Evolutionary conservation across 164 flowering plant species (phyloP).

Genomic region (Tetrastigma voinierianum): DNA sequence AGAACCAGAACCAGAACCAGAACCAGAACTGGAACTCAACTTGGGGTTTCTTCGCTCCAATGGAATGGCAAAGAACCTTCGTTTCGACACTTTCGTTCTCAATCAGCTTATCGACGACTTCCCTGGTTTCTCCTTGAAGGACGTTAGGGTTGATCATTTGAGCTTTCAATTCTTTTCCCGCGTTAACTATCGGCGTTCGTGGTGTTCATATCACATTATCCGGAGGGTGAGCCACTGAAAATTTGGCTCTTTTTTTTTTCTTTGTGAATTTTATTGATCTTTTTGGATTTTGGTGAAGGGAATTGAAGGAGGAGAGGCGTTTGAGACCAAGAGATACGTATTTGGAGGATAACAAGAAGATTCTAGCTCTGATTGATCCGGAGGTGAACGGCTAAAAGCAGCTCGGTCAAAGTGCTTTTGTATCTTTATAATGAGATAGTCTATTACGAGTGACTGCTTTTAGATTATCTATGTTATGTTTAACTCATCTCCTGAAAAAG

Average conservation of each 20-base stretch:
- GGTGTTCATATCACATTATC: conserved; percentile 48
- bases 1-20: conserved; percentile 38
- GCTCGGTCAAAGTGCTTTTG: background rate
- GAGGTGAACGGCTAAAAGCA: conserved; percentile 44
- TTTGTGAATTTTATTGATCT: conserved; percentile 1
- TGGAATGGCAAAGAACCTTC: conserved; percentile 38
- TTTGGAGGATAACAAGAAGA: conserved; percentile 39
- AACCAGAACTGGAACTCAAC: conserved; percentile 58
- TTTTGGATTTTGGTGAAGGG: conserved; percentile 31
- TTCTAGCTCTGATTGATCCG: conserved; percentile 61
- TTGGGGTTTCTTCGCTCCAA: conserved; percentile 64
- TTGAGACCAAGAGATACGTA: conserved; percentile 15
- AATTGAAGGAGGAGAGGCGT: conserved; percentile 30
- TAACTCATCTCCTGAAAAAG: too few relatives aligned
- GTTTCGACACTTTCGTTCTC: conserved; percentile 47
- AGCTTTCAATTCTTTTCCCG: conserved; percentile 44
- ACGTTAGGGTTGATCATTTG: conserved; percentile 44
- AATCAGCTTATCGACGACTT: conserved; percentile 45
- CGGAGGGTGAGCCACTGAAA: conserved; percentile 36
- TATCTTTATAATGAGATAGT: background rate
- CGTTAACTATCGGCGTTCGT: conserved; percentile 43
- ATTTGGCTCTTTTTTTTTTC: background rate
- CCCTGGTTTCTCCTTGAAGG: conserved; percentile 31
- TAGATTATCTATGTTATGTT: background rate
- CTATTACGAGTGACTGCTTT: background rate